These are phyloP conservation scores for Glycine tomentella DNA, from an alignment of 306 rosid genomes.

Conservation along the genomic window DNA sequence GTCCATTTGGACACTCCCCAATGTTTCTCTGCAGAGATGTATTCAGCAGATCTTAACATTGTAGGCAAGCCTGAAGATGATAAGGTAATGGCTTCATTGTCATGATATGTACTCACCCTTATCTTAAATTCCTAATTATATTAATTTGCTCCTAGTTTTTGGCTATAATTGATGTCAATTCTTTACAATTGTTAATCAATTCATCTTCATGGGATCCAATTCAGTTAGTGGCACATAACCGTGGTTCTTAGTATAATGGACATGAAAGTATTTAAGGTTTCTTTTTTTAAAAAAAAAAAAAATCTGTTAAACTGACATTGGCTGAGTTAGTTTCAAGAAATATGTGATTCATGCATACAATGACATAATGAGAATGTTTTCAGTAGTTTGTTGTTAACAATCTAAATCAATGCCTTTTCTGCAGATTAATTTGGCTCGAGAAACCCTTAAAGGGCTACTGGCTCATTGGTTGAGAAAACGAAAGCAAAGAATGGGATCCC, in stretches of 20 bases:
- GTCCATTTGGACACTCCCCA: constrained; percentile 96
- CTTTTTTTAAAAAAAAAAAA: no score
- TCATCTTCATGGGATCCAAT: constrained; percentile 28
- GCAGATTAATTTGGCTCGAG: constrained; percentile 94
- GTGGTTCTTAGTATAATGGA: constrained; percentile 24
- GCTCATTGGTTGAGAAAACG: constrained; percentile 87
- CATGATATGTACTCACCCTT: constrained; percentile 27
- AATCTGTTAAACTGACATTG: constrained; percentile 13
- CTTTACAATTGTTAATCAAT: constrained; percentile 25
- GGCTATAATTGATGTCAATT: constrained; percentile 27
- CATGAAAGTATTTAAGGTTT: not conserved
- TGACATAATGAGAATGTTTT: constrained; percentile 26
- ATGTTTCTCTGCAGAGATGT: constrained; percentile 98
- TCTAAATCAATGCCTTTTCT: constrained; percentile 43
- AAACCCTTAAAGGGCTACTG: constrained; percentile 97
- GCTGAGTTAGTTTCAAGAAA: constrained; percentile 33
- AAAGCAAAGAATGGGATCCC: constrained; percentile 78
- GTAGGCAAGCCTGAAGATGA: constrained; percentile 97
- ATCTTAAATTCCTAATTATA: constrained; percentile 16
- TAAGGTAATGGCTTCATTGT: constrained; percentile 64
- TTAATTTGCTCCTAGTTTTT: constrained; percentile 16
- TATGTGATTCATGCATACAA: constrained; percentile 31
- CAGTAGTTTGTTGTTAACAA: constrained; percentile 30
- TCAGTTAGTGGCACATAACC: constrained; percentile 20
- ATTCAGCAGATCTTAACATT: constrained; percentile 90